A percentile compares a stretch with the other conserved stretches of the same genome.
Evolutionary conservation across 1,139 yeast species (phyloP).

Genomic region (Geotrichum histeridarum): DNA sequence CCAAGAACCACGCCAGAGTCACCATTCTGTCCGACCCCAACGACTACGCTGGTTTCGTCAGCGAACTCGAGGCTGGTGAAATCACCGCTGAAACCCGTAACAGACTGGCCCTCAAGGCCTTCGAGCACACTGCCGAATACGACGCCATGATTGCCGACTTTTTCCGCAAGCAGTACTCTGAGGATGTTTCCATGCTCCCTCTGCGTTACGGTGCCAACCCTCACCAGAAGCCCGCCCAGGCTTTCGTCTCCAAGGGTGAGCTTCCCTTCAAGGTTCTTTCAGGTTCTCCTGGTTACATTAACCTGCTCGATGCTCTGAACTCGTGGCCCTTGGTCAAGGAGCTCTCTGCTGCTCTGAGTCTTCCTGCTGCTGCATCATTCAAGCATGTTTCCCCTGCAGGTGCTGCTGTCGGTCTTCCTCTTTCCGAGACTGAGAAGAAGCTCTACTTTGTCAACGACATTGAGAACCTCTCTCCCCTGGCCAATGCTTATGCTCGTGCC

Average conservation of each 20-base stretch:
- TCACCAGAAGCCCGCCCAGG: slow-evolving; percentile 98
- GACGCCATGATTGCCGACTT: slow-evolving; percentile 94
- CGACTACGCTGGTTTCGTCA: slow-evolving; percentile 81
- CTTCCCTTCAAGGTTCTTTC: slow-evolving; percentile 89
- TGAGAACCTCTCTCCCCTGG: slow-evolving; percentile 91
- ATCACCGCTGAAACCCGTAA: slow-evolving; percentile 71
- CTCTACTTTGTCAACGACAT: slow-evolving; percentile 92
- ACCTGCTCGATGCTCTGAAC: slow-evolving; percentile 89
- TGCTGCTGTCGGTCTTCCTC: slow-evolving; percentile 93
- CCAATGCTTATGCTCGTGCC: slow-evolving; percentile 97
- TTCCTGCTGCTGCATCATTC: slow-evolving; percentile 98
- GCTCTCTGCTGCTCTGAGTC: slow-evolving; percentile 83
- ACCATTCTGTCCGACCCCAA: slow-evolving; percentile 90
- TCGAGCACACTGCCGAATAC: slow-evolving; percentile 96
- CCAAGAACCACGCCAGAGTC: slow-evolving; percentile 94
- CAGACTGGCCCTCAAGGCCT: slow-evolving; percentile 87
- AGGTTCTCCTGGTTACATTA: slow-evolving; percentile 97
- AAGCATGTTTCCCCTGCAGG: slow-evolving; percentile 99
- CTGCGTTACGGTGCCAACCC: slow-evolving; percentile 98
- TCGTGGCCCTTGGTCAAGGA: slow-evolving; percentile 99
- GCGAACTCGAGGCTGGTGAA: slow-evolving; percentile 62
- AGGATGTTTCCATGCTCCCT: slow-evolving; percentile 81
- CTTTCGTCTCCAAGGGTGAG: slow-evolving; percentile 77
- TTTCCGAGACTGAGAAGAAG: slow-evolving; percentile 85
- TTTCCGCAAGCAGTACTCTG: slow-evolving; percentile 95